These are phyloP conservation scores for Lyophyllum shimeji DNA, from an alignment of 768 basidiomycete species.

Conservation along the genomic window DNA sequence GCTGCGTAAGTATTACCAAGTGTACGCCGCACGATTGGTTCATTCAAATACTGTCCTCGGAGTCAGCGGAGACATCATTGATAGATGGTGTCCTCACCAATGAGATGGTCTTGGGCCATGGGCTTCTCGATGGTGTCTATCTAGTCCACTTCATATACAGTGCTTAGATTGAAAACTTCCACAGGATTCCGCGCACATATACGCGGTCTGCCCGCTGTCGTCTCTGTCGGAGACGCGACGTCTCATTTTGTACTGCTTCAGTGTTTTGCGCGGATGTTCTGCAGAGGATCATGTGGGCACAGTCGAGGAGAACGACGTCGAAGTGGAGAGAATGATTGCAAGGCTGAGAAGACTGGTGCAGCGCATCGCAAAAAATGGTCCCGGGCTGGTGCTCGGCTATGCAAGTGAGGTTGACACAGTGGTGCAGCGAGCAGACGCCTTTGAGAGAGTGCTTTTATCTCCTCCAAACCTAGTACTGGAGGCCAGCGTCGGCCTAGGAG, in stretches of 20 bases:
- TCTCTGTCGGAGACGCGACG: slow-evolving; percentile 4
- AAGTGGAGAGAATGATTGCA: neutral
- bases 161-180: neutral
- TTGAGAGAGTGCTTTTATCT: neutral
- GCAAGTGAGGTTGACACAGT: neutral
- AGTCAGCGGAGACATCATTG: neutral
- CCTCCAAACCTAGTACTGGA: no score
- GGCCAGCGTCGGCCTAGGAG: neutral
- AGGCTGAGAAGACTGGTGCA: slow-evolving; percentile 5
- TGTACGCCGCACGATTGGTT: no score
- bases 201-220: neutral
- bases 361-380: slow-evolving; percentile 12
- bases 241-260: slow-evolving; percentile 19
- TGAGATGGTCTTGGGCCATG: slow-evolving; percentile 10
- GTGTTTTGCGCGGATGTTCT: slow-evolving; percentile 1
- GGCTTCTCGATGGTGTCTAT: neutral
- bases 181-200: no score
- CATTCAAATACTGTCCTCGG: neutral
- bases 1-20: no score
- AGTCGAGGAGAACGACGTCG: slow-evolving; percentile 6
- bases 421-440: neutral
- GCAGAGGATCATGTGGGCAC: slow-evolving; percentile 6
- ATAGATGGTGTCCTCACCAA: neutral
- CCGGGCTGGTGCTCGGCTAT: neutral
- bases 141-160: neutral